phyloP scores from a whole-genome alignment of 2,329 filamentous ascomycete species.

The Xylaria sp. region DNA sequence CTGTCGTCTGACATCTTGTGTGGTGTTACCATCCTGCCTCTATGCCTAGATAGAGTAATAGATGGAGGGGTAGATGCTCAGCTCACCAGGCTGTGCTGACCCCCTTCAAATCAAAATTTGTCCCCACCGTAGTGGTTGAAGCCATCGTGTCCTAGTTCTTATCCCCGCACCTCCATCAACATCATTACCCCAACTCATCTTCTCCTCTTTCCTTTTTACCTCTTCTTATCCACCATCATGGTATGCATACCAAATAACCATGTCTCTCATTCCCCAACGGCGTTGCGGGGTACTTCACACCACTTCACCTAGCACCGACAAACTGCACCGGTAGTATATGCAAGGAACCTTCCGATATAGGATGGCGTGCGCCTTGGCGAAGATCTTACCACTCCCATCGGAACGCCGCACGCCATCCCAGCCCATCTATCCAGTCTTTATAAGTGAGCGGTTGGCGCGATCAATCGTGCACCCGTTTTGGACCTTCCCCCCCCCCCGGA shows the following conservation, averaged over 20 bases:
- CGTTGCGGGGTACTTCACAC: slow-evolving; percentile 5
- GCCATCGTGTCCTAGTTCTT: neutral
- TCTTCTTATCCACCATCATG: neutral
- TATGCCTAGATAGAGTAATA: neutral
- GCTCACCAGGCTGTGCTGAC: neutral
- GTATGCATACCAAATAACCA: neutral
- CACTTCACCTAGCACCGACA: neutral
- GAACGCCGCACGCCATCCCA: too few relatives aligned
- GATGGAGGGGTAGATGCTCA: neutral
- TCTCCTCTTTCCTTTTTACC: neutral
- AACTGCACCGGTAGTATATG: neutral
- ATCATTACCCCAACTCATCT: slow-evolving; percentile 3
- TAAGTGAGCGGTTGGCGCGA: neutral
- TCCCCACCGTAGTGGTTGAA: neutral
- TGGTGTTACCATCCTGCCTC: slow-evolving; percentile 3
- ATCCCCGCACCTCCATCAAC: slow-evolving; percentile 1
- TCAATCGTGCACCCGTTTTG: neutral
- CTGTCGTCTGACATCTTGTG: slow-evolving; percentile 9
- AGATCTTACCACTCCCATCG: too few relatives aligned
- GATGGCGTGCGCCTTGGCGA: slow-evolving; percentile 1
- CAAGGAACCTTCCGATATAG: neutral
- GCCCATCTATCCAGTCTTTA: neutral
- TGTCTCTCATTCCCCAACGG: neutral
- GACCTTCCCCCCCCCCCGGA: neutral
- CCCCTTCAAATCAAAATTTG: neutral